These are phyloP conservation scores for Plasmodium berghei DNA, from an alignment of 169 alveolate species.

Conservation along the genomic window DNA sequence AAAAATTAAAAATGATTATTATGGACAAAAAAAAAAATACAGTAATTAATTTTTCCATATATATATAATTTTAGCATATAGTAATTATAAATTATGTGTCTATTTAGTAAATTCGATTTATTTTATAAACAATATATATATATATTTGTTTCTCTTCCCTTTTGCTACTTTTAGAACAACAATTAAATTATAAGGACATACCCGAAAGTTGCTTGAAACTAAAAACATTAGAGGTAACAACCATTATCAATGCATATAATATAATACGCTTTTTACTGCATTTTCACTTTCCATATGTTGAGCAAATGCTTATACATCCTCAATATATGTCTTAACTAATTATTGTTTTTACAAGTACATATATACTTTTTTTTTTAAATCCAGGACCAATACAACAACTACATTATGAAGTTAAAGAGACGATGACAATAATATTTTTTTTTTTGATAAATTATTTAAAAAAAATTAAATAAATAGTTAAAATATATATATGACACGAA, in stretches of 20 bases:
- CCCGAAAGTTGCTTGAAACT: slow-evolving; percentile 76
- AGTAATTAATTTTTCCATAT: slow-evolving; percentile 23
- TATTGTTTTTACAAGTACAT: too few species aligned
- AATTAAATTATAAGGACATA: slow-evolving; percentile 63
- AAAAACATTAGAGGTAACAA: slow-evolving; percentile 62
- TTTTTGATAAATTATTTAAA: slow-evolving; percentile 17
- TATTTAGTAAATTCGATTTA: slow-evolving; percentile 1
- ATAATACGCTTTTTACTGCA: too few species aligned
- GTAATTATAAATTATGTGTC: neutral
- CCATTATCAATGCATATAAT: too few species aligned
- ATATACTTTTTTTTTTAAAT: neutral
- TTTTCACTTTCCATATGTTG: too few species aligned
- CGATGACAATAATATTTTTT: slow-evolving; percentile 14
- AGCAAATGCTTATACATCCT: too few species aligned
- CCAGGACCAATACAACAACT: slow-evolving; percentile 68
- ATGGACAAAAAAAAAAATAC: slow-evolving; percentile 40
- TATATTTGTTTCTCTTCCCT: neutral
- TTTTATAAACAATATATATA: neutral
- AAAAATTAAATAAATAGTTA: slow-evolving; percentile 13
- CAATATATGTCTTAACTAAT: too few species aligned
- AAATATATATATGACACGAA: slow-evolving; percentile 2
- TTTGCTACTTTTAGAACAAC: slow-evolving; percentile 20
- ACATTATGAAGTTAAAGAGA: slow-evolving; percentile 54
- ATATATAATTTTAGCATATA: neutral
- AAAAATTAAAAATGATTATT: slow-evolving; percentile 74